Percentiles rank a stretch among this genome's conserved stretches.
These are phyloP conservation scores for Ophiostoma fasciatum DNA, from an alignment of 2,329 filamentous ascomycete genomes.

Conservation along the genomic window DNA sequence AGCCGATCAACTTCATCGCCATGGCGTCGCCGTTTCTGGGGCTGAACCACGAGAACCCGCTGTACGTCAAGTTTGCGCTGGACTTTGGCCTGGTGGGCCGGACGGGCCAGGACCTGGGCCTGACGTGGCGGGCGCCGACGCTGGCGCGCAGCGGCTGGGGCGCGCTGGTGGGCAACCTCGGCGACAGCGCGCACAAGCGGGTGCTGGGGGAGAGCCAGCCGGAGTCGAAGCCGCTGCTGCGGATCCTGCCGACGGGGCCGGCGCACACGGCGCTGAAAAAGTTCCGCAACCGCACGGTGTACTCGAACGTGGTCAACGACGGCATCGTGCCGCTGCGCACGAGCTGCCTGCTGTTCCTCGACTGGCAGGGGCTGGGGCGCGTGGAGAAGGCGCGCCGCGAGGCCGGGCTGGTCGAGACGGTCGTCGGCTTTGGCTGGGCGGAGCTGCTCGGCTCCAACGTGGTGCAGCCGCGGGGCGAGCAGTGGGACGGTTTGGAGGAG, in stretches of 20 bases:
- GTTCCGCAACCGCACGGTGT: constrained; percentile 82
- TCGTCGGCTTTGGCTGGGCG: constrained; percentile 88
- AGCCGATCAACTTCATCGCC: constrained; percentile 79
- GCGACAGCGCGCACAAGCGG: constrained; percentile 48
- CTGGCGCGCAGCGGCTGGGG: constrained; percentile 78
- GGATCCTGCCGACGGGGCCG: constrained; percentile 81
- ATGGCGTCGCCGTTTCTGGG: constrained; percentile 81
- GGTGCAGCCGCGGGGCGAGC: constrained; percentile 28
- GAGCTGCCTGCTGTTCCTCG: constrained; percentile 88
- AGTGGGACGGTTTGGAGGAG: constrained; percentile 25
- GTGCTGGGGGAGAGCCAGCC: constrained; percentile 47
- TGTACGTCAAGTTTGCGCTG: constrained; percentile 93
- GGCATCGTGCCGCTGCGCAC: constrained; percentile 91
- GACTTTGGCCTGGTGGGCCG: constrained; percentile 95
- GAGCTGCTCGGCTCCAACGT: constrained; percentile 67
- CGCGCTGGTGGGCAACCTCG: constrained; percentile 69
- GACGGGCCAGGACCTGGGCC: constrained; percentile 83
- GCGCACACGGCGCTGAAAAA: constrained; percentile 76
- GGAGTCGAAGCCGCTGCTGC: constrained; percentile 73
- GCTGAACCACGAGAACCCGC: constrained; percentile 89
- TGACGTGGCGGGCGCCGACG: constrained; percentile 86
- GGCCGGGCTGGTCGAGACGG: constrained; percentile 80
- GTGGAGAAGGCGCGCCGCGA: constrained; percentile 91
- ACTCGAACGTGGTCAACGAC: constrained; percentile 96
- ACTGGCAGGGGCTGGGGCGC: constrained; percentile 86